A percentile compares a stretch with the other conserved stretches of the same genome.
phyloP scores from a whole-genome alignment of 2,329 filamentous ascomycete species.

The Furcasterigmium sp. region DNA sequence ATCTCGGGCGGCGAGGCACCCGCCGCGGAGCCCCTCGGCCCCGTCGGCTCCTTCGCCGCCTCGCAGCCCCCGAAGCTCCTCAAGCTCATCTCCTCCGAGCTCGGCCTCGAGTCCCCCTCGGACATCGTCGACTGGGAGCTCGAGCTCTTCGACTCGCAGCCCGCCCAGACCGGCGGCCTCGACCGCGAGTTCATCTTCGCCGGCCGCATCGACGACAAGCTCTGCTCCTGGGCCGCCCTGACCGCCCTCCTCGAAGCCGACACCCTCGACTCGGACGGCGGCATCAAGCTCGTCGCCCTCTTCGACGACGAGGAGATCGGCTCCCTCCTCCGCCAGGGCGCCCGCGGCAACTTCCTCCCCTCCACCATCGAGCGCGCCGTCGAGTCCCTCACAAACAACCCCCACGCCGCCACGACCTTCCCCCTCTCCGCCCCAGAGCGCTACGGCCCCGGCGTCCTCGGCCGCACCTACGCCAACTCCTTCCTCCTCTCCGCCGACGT shows the following conservation, averaged over 20 bases:
- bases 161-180: slow-evolving; percentile 75
- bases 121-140: slow-evolving; percentile 94
- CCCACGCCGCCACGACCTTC: slow-evolving; percentile 36
- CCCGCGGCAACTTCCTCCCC: slow-evolving; percentile 82
- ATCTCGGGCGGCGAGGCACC: slow-evolving; percentile 26
- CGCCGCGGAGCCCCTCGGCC: slow-evolving; percentile 47
- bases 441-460: slow-evolving; percentile 51
- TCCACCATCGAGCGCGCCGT: slow-evolving; percentile 75
- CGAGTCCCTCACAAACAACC: slow-evolving; percentile 56
- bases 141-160: slow-evolving; percentile 87
- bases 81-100: slow-evolving; percentile 70
- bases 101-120: slow-evolving; percentile 67
- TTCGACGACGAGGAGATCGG: slow-evolving; percentile 98
- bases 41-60: slow-evolving; percentile 65
- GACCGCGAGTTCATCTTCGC: slow-evolving; percentile 94
- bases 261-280: slow-evolving; percentile 50
- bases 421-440: neutral
- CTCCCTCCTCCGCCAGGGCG: slow-evolving; percentile 83
- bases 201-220: slow-evolving; percentile 93
- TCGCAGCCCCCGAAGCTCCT: slow-evolving; percentile 85
- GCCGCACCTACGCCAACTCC: slow-evolving; percentile 82
- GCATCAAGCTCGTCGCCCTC: slow-evolving; percentile 85
- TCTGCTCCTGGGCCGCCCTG: slow-evolving; percentile 90
- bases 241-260: slow-evolving; percentile 72
- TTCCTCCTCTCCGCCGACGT: slow-evolving; percentile 94